phyloP scores from a whole-genome alignment of 1,284 basidiomycete species.

The Irpex lacteus region DNA sequence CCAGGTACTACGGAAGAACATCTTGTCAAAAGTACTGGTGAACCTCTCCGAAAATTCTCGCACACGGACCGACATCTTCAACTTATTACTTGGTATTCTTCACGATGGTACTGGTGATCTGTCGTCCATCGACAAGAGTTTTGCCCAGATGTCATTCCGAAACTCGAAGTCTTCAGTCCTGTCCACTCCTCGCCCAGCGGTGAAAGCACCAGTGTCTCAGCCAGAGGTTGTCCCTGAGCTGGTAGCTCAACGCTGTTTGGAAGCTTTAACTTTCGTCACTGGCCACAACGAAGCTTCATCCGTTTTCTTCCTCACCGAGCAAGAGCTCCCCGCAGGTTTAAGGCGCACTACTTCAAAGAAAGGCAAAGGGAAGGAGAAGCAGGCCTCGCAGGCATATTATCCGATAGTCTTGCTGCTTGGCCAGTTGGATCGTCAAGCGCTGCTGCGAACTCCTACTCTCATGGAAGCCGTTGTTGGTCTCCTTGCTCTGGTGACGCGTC shows the following conservation, averaged over 20 bases:
- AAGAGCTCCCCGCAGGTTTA: slow-evolving; percentile 79
- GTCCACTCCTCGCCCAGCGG: slow-evolving; percentile 63
- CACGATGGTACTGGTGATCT: slow-evolving; percentile 95
- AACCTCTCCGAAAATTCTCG: slow-evolving; percentile 96
- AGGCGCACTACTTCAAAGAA: slow-evolving; percentile 72
- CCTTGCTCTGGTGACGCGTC: slow-evolving; percentile 83
- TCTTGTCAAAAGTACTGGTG: slow-evolving; percentile 88
- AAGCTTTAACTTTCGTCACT: slow-evolving; percentile 86
- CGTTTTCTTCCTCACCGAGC: slow-evolving; percentile 92
- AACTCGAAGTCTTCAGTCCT: slow-evolving; percentile 52
- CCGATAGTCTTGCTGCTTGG: slow-evolving; percentile 87
- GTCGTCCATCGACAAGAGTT: slow-evolving; percentile 90
- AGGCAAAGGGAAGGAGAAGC: slow-evolving; percentile 92
- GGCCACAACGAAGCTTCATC: slow-evolving; percentile 80
- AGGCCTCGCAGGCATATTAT: slow-evolving; percentile 77
- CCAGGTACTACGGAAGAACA: slow-evolving; percentile 82
- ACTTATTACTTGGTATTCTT: slow-evolving; percentile 86
- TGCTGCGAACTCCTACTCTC: slow-evolving; percentile 84
- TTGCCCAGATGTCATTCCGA: slow-evolving; percentile 86
- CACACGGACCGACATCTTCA: slow-evolving; percentile 91
- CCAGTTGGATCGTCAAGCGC: slow-evolving; percentile 79
- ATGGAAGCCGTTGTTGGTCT: slow-evolving; percentile 90
- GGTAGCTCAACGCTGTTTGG: slow-evolving; percentile 89
- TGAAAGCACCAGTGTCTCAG: slow-evolving; percentile 66
- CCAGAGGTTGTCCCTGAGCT: slow-evolving; percentile 87